A percentile compares a stretch with the other conserved stretches of the same genome.
These are phyloP conservation scores for Coprinellus micaceus DNA, from an alignment of 768 basidiomycete genomes.

Conservation along the genomic window DNA sequence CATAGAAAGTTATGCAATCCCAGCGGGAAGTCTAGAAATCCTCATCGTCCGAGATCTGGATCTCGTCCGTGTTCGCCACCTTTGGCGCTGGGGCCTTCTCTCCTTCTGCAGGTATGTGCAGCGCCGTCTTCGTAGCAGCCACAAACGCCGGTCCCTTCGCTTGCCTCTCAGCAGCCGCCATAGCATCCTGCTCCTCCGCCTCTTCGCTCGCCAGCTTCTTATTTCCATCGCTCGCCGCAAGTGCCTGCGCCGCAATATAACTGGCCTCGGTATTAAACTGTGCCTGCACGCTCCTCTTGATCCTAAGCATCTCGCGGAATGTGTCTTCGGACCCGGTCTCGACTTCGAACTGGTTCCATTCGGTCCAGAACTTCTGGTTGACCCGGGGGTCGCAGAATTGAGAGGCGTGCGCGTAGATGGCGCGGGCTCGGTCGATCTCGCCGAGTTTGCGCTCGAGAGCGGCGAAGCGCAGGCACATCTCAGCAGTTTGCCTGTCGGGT, in stretches of 20 bases:
- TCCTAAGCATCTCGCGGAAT: constrained; percentile 91
- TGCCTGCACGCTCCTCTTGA: constrained; percentile 97
- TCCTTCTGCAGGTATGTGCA: constrained; percentile 36
- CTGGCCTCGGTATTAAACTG: constrained; percentile 97
- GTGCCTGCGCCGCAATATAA: constrained; percentile 87
- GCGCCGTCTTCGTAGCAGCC: constrained; percentile 59
- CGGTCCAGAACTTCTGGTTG: constrained; percentile 89
- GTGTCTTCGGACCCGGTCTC: constrained; percentile 99
- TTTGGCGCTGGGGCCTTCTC: constrained; percentile 28
- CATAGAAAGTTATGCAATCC: too few relatives aligned
- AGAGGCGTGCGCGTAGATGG: constrained; percentile 95
- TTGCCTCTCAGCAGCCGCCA: constrained; percentile 81
- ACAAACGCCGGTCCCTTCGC: constrained; percentile 73
- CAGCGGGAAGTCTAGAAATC: constrained; percentile 38
- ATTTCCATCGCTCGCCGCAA: constrained; percentile 62
- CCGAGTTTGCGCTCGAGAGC: constrained; percentile 95
- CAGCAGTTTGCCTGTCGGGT: constrained; percentile 90
- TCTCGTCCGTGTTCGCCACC: constrained; percentile 70
- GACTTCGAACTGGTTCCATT: constrained; percentile 98
- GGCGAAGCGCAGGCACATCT: constrained; percentile 97
- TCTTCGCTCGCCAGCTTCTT: constrained; percentile 40
- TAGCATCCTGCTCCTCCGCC: constrained; percentile 56
- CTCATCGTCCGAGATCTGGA: constrained; percentile 85
- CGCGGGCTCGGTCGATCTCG: constrained; percentile 95
- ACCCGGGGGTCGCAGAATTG: constrained; percentile 98